These are phyloP conservation scores for Copromyces sp. DNA, from an alignment of 495 filamentous ascomycete species.

Conservation along the genomic window DNA sequence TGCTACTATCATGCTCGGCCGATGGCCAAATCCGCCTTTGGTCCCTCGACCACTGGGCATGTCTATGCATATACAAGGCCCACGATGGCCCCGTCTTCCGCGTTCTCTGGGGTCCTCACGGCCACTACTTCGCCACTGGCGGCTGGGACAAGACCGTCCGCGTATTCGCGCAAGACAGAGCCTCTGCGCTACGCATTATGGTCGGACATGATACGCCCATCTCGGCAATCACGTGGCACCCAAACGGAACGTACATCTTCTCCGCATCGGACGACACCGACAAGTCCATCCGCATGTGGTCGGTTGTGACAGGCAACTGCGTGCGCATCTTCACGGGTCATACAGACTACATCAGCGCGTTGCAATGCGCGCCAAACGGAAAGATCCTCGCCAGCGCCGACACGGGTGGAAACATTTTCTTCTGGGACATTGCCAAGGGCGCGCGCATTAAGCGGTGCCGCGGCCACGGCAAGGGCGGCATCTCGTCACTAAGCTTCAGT, in stretches of 20 bases:
- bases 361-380: constrained; percentile 79
- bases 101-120: constrained; percentile 81
- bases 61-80: constrained; percentile 84
- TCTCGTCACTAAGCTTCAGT: constrained; percentile 85
- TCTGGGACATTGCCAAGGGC: constrained; percentile 86
- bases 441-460: constrained; percentile 81
- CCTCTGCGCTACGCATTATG: constrained; percentile 78
- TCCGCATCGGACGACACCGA: constrained; percentile 71
- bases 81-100: constrained; percentile 85
- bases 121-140: constrained; percentile 87
- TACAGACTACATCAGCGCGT: constrained; percentile 66
- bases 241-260: constrained; percentile 85
- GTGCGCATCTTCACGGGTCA: constrained; percentile 92
- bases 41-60: constrained; percentile 83
- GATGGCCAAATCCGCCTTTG: constrained; percentile 85
- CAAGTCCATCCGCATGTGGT: constrained; percentile 94
- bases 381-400: constrained; percentile 84
- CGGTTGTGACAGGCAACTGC: constrained; percentile 70
- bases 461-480: constrained; percentile 86
- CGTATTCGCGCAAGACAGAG: constrained; percentile 83
- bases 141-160: constrained; percentile 83
- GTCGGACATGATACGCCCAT: constrained; percentile 86
- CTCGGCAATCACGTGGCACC: constrained; percentile 78
- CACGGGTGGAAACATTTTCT: constrained; percentile 69
- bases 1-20: constrained; percentile 76